Conservation (phyloP, 192 early-diverging fungal species). For the Gamsiella multidivaricata region DNA sequence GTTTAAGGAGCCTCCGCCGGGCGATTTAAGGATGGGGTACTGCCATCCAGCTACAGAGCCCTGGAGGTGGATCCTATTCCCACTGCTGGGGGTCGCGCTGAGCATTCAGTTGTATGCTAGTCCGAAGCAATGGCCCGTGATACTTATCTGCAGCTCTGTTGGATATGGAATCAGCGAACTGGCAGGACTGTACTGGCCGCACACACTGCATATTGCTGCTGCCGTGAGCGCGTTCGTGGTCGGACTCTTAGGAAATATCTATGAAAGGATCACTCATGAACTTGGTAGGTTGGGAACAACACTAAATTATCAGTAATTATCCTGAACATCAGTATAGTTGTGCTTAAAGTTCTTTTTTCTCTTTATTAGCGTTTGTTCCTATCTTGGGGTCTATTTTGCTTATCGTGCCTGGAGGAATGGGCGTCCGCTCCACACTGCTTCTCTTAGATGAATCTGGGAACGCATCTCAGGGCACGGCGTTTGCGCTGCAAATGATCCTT, state of each 20-base stretch:
- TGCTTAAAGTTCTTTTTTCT: too few species aligned
- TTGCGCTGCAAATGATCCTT: conserved; percentile 60
- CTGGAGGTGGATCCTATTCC: conserved; percentile 53
- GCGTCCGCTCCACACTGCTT: conserved; percentile 47
- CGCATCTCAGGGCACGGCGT: conserved; percentile 36
- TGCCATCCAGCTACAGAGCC: conserved; percentile 48
- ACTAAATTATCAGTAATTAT: not conserved
- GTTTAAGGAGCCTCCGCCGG: conserved; percentile 47
- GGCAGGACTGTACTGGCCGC: conserved; percentile 29
- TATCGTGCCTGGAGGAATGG: conserved; percentile 58
- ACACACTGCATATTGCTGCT: conserved; percentile 49
- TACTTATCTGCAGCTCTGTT: conserved; percentile 51
- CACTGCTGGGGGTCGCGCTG: conserved; percentile 39
- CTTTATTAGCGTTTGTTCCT: conserved; percentile 49
- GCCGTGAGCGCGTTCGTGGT: conserved; percentile 57
- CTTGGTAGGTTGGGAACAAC: conserved; percentile 45
- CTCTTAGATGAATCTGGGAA: conserved; percentile 37
- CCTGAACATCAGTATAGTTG: not conserved
- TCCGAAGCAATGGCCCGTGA: conserved; percentile 50
- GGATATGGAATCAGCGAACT: conserved; percentile 50
- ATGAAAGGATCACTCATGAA: conserved; percentile 54
- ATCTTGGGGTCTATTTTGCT: conserved; percentile 53
- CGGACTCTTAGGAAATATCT: conserved; percentile 54
- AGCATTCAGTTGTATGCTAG: conserved; percentile 43
- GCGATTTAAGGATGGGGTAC: conserved; percentile 42